Conservation (phyloP, 2,329 filamentous ascomycete genomes). For the Phialophora expanda region DNA sequence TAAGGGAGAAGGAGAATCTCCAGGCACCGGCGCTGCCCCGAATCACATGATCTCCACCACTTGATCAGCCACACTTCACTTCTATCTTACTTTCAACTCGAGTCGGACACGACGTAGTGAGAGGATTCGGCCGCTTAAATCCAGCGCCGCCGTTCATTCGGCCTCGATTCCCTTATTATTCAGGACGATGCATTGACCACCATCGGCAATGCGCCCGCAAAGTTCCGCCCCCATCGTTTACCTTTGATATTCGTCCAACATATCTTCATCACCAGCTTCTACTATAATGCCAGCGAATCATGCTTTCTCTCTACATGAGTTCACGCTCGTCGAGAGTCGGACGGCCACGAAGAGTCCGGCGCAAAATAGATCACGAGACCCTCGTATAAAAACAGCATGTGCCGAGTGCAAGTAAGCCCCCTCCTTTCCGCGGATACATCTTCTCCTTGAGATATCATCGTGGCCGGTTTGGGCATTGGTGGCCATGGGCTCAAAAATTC, state of each 20-base stretch:
- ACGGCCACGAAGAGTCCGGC: slow-evolving; percentile 6
- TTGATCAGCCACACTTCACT: not conserved
- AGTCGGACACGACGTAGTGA: too few species aligned
- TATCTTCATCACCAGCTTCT: not conserved
- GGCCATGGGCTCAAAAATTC: not conserved
- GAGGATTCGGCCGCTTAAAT: not conserved
- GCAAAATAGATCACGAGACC: slow-evolving; percentile 11
- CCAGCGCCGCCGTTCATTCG: not conserved
- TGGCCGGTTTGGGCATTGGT: not conserved
- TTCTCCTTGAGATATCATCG: not conserved
- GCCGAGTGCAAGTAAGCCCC: slow-evolving; percentile 20
- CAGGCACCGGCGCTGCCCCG: not conserved
- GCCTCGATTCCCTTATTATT: not conserved
- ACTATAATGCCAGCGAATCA: slow-evolving; percentile 1
- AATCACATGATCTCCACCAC: not conserved
- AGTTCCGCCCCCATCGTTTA: not conserved
- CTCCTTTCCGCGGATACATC: not conserved
- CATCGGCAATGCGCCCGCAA: not conserved
- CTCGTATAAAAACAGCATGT: slow-evolving; percentile 26
- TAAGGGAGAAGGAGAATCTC: not conserved
- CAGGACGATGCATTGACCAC: not conserved
- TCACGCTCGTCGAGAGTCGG: slow-evolving; percentile 6
- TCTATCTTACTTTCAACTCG: not conserved
- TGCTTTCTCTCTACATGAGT: not conserved
- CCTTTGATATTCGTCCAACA: not conserved